Percentiles rank a stretch among this genome's conserved stretches.
Evolutionary conservation across 345 rosid species (phyloP).

Genomic region (Durio zibethinus): DNA sequence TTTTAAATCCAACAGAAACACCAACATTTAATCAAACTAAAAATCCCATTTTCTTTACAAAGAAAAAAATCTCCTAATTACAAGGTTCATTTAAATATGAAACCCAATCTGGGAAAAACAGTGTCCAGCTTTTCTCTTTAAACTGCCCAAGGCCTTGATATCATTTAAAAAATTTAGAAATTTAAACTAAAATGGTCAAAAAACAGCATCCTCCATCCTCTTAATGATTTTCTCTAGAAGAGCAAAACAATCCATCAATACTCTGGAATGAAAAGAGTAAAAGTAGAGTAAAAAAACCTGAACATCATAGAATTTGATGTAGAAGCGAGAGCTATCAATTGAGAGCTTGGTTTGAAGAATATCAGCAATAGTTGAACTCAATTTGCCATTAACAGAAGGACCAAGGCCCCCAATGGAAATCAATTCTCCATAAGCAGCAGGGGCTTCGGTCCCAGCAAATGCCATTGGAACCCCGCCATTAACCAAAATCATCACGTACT

Average conservation of each 20-base stretch:
- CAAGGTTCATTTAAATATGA: neutral
- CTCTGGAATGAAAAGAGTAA: neutral
- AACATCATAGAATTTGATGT: conserved; percentile 78
- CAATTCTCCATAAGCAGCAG: conserved; percentile 89
- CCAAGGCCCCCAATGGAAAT: conserved; percentile 85
- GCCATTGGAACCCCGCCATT: conserved; percentile 87
- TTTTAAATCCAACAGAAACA: neutral
- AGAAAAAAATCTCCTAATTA: too few relatives aligned
- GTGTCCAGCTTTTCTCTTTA: neutral
- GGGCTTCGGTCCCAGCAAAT: conserved; percentile 81
- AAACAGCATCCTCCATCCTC: neutral
- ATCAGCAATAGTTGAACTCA: conserved; percentile 76
- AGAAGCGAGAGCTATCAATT: conserved; percentile 77
- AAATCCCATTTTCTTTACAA: neutral
- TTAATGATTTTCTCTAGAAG: neutral
- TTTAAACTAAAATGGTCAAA: neutral
- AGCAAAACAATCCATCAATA: neutral
- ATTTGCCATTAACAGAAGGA: conserved; percentile 62
- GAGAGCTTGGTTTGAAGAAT: conserved; percentile 81
- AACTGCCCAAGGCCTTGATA: neutral
- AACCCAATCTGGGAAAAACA: neutral
- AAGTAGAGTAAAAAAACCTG: conserved; percentile 37
- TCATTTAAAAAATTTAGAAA: neutral
- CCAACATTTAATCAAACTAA: neutral
- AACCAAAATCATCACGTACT: conserved; percentile 89